Percentiles rank a stretch among this genome's conserved stretches.
These are phyloP conservation scores for Puya raimondii DNA, from an alignment of 176 grass and related monocot species.

Conservation along the genomic window DNA sequence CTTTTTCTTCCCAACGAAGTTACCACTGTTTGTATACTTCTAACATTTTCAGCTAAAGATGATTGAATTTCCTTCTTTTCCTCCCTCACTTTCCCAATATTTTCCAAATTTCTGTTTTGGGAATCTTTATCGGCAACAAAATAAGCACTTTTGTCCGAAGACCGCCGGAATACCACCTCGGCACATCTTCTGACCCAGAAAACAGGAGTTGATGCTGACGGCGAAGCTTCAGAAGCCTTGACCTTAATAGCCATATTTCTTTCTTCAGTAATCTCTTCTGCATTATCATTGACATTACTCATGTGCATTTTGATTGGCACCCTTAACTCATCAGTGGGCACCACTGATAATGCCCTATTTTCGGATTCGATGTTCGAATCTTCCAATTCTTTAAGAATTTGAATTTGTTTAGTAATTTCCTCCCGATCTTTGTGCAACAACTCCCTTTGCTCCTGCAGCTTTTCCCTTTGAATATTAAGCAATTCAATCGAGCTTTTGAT, in stretches of 20 bases:
- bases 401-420: constrained; percentile 66
- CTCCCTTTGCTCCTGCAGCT: constrained; percentile 87
- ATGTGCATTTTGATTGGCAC: constrained; percentile 11
- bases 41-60: not conserved
- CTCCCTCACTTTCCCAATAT: constrained; percentile 9
- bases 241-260: constrained; percentile 32
- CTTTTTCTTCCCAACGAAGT: constrained; percentile 43
- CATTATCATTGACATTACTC: constrained; percentile 15
- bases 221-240: constrained; percentile 32
- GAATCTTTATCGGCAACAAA: constrained; percentile 21
- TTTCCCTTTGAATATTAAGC: constrained; percentile 68
- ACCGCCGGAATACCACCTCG: constrained; percentile 61
- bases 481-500: constrained; percentile 57
- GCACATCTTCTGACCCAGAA: constrained; percentile 78
- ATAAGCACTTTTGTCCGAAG: constrained; percentile 49
- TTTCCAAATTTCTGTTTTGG: constrained; percentile 18
- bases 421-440: constrained; percentile 63
- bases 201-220: constrained; percentile 39
- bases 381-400: constrained; percentile 70
- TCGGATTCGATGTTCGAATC: constrained; percentile 55
- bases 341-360: constrained; percentile 52
- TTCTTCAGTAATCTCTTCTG: constrained; percentile 12
- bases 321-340: constrained; percentile 25
- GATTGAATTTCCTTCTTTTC: not conserved
- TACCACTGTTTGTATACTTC: not conserved